phyloP scores from a whole-genome alignment of 176 grass and related monocot genomes.

The Oryza meridionalis region DNA sequence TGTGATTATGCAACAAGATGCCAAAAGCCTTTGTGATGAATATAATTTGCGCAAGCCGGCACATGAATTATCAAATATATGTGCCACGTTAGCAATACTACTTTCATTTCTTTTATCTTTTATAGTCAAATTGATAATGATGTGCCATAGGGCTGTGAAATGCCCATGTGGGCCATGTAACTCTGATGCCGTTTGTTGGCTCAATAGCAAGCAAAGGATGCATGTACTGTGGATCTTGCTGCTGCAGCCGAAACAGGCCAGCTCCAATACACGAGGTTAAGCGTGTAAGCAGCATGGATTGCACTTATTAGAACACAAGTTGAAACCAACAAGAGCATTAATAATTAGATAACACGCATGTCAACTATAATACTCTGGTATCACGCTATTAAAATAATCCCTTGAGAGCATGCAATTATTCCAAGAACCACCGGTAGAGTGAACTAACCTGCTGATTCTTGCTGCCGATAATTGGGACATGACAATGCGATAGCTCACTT shows the following conservation, averaged over 20 bases:
- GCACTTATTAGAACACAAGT: conserved; percentile 3
- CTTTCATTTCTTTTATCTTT: neutral
- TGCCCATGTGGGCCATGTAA: conserved; percentile 10
- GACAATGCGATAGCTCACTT: neutral
- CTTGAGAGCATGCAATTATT: neutral
- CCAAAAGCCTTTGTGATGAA: neutral
- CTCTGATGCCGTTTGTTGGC: conserved; percentile 34
- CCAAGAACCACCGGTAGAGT: neutral
- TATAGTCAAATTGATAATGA: neutral
- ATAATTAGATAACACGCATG: neutral
- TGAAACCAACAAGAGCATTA: conserved; percentile 15
- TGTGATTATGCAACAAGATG: neutral
- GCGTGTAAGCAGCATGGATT: conserved; percentile 13
- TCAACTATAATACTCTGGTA: neutral
- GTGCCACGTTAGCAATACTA: neutral
- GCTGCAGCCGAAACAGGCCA: conserved; percentile 37
- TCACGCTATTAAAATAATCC: conserved; percentile 19
- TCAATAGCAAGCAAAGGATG: conserved; percentile 38
- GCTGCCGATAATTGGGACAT: neutral
- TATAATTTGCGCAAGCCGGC: neutral
- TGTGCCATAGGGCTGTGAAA: neutral
- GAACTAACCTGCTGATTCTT: neutral
- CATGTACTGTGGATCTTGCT: conserved; percentile 38
- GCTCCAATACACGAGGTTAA: conserved; percentile 37
- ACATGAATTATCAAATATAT: neutral